phyloP scores from a whole-genome alignment of 768 basidiomycete species.

The Xerocomellus chrysenteron region DNA sequence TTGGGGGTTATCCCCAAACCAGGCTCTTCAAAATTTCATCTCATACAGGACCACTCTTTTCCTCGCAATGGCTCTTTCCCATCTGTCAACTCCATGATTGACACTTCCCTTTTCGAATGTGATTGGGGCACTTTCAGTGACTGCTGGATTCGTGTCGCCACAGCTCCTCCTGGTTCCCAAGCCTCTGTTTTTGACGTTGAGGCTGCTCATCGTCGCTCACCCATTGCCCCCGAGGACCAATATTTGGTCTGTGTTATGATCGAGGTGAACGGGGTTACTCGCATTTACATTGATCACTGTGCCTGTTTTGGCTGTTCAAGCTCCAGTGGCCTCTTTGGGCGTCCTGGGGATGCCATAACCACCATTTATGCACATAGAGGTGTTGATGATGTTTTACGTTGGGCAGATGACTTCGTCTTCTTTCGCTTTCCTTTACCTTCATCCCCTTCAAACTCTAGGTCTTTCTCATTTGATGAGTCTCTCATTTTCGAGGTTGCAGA shows the following conservation, averaged over 20 bases:
- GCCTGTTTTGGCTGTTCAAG: not conserved
- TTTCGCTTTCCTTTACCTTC: not conserved
- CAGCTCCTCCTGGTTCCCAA: not conserved
- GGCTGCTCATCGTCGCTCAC: not conserved
- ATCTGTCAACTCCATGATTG: too few relatives aligned
- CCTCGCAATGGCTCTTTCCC: too few relatives aligned
- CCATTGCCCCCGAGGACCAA: not conserved
- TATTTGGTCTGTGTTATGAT: not conserved
- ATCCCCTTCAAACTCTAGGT: too few relatives aligned
- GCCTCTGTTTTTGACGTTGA: not conserved
- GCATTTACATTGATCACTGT: not conserved
- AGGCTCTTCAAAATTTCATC: too few relatives aligned
- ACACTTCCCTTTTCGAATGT: too few relatives aligned
- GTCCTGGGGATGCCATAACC: not conserved
- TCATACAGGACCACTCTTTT: too few relatives aligned
- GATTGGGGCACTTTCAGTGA: not conserved
- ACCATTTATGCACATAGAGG: not conserved
- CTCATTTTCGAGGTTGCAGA: not conserved
- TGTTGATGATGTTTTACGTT: not conserved
- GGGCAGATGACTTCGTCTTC: not conserved
- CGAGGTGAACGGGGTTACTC: not conserved
- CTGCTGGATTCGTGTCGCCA: not conserved
- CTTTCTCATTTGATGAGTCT: too few relatives aligned
- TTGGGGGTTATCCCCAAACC: too few relatives aligned
- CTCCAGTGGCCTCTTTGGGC: not conserved